Evolutionary conservation across 1,284 basidiomycete species (phyloP).

Genomic region (Boletus semigastroideus): DNA sequence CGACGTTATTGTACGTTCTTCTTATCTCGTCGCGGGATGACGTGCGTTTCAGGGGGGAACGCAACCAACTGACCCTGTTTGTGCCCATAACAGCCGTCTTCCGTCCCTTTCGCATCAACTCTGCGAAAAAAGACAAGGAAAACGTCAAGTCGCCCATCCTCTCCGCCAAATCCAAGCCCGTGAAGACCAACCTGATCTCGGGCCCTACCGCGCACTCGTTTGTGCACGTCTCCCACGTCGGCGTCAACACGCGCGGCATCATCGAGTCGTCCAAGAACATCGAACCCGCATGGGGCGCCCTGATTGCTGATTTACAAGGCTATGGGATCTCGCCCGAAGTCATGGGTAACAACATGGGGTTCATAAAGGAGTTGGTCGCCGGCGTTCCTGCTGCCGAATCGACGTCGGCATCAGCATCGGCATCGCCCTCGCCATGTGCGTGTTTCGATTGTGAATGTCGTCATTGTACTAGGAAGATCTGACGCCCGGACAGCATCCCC

Average conservation of each 20-base stretch:
- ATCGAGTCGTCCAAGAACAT: slow-evolving; percentile 76
- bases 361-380: slow-evolving; percentile 67
- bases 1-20: slow-evolving; percentile 32
- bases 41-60: neutral
- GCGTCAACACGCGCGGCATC: slow-evolving; percentile 63
- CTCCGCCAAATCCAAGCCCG: slow-evolving; percentile 33
- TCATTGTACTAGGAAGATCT: neutral
- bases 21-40: neutral
- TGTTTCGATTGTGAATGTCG: neutral
- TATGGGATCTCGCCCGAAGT: slow-evolving; percentile 56
- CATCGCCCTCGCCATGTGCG: slow-evolving; percentile 16
- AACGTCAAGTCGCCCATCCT: slow-evolving; percentile 15
- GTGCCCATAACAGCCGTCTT: slow-evolving; percentile 21
- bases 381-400: slow-evolving; percentile 14
- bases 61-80: slow-evolving; percentile 4
- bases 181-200: slow-evolving; percentile 66
- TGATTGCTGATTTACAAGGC: slow-evolving; percentile 63
- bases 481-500: slow-evolving; percentile 16
- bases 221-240: slow-evolving; percentile 86
- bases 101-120: slow-evolving; percentile 25
- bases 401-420: neutral
- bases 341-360: slow-evolving; percentile 60
- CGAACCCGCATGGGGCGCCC: slow-evolving; percentile 73
- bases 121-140: slow-evolving; percentile 24
- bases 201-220: slow-evolving; percentile 75